Conservation (phyloP, 805 yeast species). For the Wickerhamomyces bovis region DNA sequence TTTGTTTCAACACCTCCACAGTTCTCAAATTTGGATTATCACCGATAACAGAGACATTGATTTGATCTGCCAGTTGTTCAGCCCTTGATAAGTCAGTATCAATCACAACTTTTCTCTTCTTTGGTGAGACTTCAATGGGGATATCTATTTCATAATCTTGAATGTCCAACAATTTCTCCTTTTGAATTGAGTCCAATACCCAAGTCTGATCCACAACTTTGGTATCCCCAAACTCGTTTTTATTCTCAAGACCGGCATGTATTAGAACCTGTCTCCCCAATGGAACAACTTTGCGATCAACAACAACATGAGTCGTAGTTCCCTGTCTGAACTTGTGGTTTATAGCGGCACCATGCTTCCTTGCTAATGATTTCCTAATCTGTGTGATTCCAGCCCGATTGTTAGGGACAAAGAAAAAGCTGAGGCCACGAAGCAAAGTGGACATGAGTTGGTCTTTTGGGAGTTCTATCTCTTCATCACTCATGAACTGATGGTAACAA, state of each 20-base stretch:
- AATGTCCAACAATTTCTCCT: constrained; percentile 1
- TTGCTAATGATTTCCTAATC: constrained; percentile 14
- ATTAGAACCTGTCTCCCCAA: constrained; percentile 7
- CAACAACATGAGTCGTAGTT: constrained; percentile 16
- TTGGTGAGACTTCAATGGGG: constrained; percentile 1
- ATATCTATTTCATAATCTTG: constrained; percentile 9
- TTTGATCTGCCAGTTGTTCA: constrained; percentile 5
- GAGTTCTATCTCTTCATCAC: constrained; percentile 2
- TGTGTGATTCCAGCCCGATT: constrained; percentile 14
- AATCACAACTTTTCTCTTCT: constrained; percentile 1
- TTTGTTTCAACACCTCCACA: constrained; percentile 13
- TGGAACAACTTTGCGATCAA: constrained; percentile 12
- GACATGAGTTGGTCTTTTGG: constrained; percentile 9
- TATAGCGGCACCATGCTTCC: constrained; percentile 14
- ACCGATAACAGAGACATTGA: constrained; percentile 4
- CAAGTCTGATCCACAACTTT: constrained; percentile 16
- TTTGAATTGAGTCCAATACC: constrained; percentile 17
- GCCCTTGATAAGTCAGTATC: constrained; percentile 3
- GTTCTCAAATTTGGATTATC: constrained; percentile 20
- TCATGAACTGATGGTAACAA: not conserved
- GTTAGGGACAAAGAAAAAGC: constrained; percentile 19
- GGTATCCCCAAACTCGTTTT: not conserved
- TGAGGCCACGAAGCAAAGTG: constrained; percentile 10
- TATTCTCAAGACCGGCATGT: constrained; percentile 3
- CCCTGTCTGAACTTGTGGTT: constrained; percentile 2